Evolutionary conservation across 306 rosid genomes (phyloP).

Genomic region (Sechiopsis laciniata): DNA sequence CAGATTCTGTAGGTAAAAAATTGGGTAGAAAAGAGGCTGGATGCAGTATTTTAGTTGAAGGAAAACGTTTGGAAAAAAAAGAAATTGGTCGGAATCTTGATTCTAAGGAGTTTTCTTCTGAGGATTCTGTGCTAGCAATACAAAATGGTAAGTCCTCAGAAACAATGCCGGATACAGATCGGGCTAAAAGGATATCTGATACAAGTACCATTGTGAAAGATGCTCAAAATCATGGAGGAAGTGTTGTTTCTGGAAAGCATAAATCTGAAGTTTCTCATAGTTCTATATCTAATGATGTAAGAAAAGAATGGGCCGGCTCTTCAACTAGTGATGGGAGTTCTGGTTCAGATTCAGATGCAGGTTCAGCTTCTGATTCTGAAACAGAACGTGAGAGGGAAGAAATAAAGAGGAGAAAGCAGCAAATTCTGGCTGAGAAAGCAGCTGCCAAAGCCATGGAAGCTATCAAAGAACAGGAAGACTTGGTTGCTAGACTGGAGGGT

Average conservation of each 20-base stretch:
- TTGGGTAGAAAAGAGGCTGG: slow-evolving; percentile 31
- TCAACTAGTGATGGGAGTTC: slow-evolving; percentile 60
- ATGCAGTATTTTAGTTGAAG: slow-evolving; percentile 28
- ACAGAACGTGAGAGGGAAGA: slow-evolving; percentile 80
- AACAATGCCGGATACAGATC: slow-evolving; percentile 22
- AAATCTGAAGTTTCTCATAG: slow-evolving; percentile 39
- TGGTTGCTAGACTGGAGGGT: slow-evolving; percentile 90
- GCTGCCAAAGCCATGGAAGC: slow-evolving; percentile 76
- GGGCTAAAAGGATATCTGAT: slow-evolving; percentile 29
- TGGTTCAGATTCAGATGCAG: slow-evolving; percentile 60
- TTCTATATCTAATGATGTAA: slow-evolving; percentile 53
- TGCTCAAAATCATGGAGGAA: slow-evolving; percentile 36
- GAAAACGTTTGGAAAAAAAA: slow-evolving; percentile 35
- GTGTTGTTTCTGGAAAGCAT: slow-evolving; percentile 36
- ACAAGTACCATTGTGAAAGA: slow-evolving; percentile 31
- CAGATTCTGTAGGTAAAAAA: slow-evolving; percentile 27
- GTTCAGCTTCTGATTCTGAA: slow-evolving; percentile 81
- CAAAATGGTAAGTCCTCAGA: slow-evolving; percentile 24
- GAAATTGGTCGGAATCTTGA: slow-evolving; percentile 27
- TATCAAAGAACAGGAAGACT: slow-evolving; percentile 76
- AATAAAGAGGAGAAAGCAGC: slow-evolving; percentile 58
- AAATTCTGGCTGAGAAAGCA: slow-evolving; percentile 74
- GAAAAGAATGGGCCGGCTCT: slow-evolving; percentile 35
- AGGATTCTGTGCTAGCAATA: slow-evolving; percentile 25
- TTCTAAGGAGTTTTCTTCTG: slow-evolving; percentile 30